These are phyloP conservation scores for Colletotrichum paranaense DNA, from an alignment of 2,329 filamentous ascomycete species.

Conservation along the genomic window DNA sequence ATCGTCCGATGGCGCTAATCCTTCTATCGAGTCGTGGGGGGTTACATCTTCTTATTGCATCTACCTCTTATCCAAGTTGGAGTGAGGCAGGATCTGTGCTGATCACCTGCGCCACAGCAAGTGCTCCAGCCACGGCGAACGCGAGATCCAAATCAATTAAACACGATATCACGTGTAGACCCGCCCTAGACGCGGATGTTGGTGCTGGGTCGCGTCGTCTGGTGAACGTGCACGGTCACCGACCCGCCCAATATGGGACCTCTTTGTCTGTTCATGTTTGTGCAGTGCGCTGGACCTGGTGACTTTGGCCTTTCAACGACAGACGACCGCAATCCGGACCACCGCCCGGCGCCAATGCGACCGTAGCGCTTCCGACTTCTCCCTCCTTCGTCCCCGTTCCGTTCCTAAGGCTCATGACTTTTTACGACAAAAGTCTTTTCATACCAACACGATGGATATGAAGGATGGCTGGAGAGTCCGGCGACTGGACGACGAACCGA, in stretches of 20 bases:
- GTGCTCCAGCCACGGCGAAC: background rate
- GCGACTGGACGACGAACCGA: constrained; percentile 41
- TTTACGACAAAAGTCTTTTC: background rate
- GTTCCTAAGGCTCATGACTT: background rate
- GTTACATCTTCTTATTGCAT: background rate
- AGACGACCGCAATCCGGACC: constrained; percentile 6
- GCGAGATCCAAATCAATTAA: constrained; percentile 15
- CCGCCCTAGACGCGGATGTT: background rate
- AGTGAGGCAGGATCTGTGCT: background rate
- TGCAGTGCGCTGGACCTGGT: background rate
- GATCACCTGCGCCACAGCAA: background rate
- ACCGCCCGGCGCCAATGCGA: constrained; percentile 27
- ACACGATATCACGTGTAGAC: constrained; percentile 30
- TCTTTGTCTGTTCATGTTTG: constrained; percentile 16
- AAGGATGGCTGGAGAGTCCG: constrained; percentile 22
- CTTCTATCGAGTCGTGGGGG: constrained; percentile 19
- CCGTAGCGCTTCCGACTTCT: background rate
- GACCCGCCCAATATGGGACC: constrained; percentile 7
- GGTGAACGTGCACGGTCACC: constrained; percentile 32
- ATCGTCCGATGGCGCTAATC: constrained; percentile 28
- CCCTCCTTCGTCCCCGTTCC: background rate
- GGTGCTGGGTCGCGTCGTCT: constrained; percentile 30
- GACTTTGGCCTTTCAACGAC: constrained; percentile 13
- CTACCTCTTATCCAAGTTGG: background rate
- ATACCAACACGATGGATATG: constrained; percentile 7